phyloP scores from a whole-genome alignment of 2,329 filamentous ascomycete genomes.

The Fusarium praegraminearum region DNA sequence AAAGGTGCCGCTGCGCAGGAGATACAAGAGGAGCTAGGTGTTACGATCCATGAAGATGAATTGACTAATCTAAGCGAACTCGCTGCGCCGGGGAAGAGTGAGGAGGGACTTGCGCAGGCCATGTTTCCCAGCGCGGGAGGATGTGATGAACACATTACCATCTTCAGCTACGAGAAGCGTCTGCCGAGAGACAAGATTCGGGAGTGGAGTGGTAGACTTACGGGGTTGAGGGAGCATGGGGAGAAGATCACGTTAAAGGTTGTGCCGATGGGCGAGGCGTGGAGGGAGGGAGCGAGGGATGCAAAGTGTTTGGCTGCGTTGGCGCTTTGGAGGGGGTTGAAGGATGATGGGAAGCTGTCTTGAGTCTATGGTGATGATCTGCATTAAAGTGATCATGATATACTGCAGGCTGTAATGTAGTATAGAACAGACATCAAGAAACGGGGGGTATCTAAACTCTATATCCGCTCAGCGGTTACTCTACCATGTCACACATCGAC shows the following conservation, averaged over 20 bases:
- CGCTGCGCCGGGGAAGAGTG: conserved; percentile 51
- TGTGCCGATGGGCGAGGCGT: conserved; percentile 67
- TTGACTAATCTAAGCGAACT: conserved; percentile 66
- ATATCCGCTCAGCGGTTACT: not conserved
- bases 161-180: conserved; percentile 68
- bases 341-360: conserved; percentile 59
- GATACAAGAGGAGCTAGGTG: conserved; percentile 70
- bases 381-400: not conserved
- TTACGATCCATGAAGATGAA: conserved; percentile 62
- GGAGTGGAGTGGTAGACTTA: conserved; percentile 69
- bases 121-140: conserved; percentile 70
- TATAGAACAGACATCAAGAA: not conserved
- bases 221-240: conserved; percentile 67
- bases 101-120: conserved; percentile 58
- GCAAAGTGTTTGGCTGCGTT: conserved; percentile 70
- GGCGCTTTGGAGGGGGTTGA: conserved; percentile 69
- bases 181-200: conserved; percentile 62
- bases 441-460: not conserved
- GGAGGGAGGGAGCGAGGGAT: conserved; percentile 68
- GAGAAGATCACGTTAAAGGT: conserved; percentile 73
- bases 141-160: conserved; percentile 70
- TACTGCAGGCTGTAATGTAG: not conserved
- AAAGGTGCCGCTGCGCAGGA: conserved; percentile 69
- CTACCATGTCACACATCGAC: not conserved
- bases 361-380: not conserved